Evolutionary conservation across 2,329 filamentous ascomycete species (phyloP).

Genomic region (Trichophyton verrucosum): DNA sequence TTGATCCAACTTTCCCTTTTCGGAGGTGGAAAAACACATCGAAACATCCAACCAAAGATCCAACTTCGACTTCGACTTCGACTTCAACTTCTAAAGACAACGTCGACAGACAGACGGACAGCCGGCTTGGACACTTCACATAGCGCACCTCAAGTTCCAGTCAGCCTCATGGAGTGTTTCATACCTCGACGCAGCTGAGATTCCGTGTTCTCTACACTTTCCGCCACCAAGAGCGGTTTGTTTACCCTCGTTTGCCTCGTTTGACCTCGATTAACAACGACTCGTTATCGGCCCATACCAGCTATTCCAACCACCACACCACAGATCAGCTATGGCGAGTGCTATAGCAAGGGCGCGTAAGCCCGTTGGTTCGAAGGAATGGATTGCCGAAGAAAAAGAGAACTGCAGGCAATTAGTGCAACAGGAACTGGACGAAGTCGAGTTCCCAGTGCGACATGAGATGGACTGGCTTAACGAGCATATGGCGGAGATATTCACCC

Average conservation of each 20-base stretch:
- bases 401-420: conserved; percentile 63
- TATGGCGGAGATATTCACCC: conserved; percentile 86
- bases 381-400: conserved; percentile 73
- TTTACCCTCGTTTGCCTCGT: not conserved
- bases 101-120: no score
- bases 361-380: conserved; percentile 66
- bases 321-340: conserved; percentile 23
- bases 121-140: no score
- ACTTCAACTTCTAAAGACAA: not conserved
- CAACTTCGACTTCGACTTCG: not conserved
- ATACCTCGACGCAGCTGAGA: not conserved
- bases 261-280: not conserved
- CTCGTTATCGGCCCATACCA: not conserved
- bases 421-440: conserved; percentile 83
- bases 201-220: not conserved
- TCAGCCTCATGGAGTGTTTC: not conserved
- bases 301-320: not conserved
- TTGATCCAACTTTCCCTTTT: not conserved
- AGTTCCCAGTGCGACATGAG: conserved; percentile 83
- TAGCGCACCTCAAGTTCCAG: no score
- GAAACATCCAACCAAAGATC: not conserved
- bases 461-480: conserved; percentile 98
- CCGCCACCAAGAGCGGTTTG: not conserved
- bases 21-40: not conserved
- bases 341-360: conserved; percentile 29